Evolutionary conservation across 768 basidiomycete species (phyloP).

Genomic region (Phylloporus arenicola): DNA sequence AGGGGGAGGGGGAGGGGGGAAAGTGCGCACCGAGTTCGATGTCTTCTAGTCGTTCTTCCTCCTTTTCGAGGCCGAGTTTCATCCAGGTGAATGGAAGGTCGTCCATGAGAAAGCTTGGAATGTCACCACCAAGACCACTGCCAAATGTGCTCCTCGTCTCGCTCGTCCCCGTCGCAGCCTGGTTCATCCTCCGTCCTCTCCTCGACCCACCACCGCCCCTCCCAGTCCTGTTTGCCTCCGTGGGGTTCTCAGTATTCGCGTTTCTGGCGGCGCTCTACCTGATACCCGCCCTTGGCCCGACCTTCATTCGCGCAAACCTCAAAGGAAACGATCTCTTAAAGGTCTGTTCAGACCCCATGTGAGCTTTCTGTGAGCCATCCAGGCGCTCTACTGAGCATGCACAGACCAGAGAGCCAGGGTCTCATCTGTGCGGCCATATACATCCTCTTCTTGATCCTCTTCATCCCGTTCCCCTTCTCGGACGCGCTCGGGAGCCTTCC

Average conservation of each 20-base stretch:
- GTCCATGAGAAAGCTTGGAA: too few relatives aligned
- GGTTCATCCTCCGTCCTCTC: constrained; percentile 70
- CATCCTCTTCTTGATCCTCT: constrained; percentile 79
- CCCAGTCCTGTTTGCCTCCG: constrained; percentile 68
- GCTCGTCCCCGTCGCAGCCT: constrained; percentile 61
- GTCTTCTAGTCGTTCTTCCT: constrained; percentile 56
- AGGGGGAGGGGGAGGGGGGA: not conserved
- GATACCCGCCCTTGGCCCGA: constrained; percentile 76
- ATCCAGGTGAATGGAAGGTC: constrained; percentile 64
- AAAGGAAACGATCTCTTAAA: constrained; percentile 88
- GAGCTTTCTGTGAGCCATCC: constrained; percentile 20
- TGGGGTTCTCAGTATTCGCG: constrained; percentile 83
- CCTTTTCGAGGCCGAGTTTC: constrained; percentile 49
- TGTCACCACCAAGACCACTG: constrained; percentile 45
- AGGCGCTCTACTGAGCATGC: not conserved
- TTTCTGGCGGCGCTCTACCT: constrained; percentile 71
- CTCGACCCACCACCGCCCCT: constrained; percentile 64
- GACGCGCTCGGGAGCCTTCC: constrained; percentile 51
- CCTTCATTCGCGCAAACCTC: constrained; percentile 76
- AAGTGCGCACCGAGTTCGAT: constrained; percentile 36
- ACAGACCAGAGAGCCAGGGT: constrained; percentile 90
- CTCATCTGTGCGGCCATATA: constrained; percentile 88
- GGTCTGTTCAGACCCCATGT: constrained; percentile 68
- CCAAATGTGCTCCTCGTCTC: constrained; percentile 49
- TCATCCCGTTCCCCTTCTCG: constrained; percentile 94